Evolutionary conservation across 352 stramenopile species (phyloP).

Genomic region (Phytopythium sindhum): DNA sequence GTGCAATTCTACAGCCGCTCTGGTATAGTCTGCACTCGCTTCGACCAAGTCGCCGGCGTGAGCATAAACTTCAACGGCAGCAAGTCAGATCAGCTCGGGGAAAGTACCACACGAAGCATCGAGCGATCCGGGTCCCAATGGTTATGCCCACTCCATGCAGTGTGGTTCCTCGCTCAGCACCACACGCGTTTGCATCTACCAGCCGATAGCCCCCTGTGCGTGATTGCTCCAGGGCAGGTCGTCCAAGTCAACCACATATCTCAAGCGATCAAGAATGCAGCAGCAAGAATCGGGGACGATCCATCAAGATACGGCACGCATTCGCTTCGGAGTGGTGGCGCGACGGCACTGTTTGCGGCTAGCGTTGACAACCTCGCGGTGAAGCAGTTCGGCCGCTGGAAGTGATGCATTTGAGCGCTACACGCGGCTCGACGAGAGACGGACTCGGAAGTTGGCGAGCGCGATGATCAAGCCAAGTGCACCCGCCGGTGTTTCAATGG

Average conservation of each 20-base stretch:
- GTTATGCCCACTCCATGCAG: neutral
- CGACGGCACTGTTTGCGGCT: constrained; percentile 8
- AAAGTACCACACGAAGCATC: neutral
- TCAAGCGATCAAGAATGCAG: neutral
- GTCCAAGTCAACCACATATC: neutral
- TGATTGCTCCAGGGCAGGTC: neutral
- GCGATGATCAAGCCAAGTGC: neutral
- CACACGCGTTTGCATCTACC: neutral
- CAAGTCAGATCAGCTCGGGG: constrained; percentile 3
- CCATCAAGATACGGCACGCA: constrained; percentile 4
- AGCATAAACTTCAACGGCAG: neutral
- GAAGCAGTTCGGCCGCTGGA: constrained; percentile 7
- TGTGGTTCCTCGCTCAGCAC: constrained; percentile 6
- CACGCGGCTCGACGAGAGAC: neutral
- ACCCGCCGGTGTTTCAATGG: neutral
- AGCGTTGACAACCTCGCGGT: constrained; percentile 12
- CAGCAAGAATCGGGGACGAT: neutral
- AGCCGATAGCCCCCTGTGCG: neutral
- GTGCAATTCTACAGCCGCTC: neutral
- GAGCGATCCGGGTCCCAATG: neutral
- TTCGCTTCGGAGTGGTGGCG: constrained; percentile 9
- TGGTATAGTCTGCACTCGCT: neutral
- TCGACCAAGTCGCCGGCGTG: neutral
- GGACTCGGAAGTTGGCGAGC: neutral
- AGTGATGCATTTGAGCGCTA: neutral